Evolutionary conservation across 2,329 filamentous ascomycete genomes (phyloP).

Genomic region (Fusarium tjaetaba): DNA sequence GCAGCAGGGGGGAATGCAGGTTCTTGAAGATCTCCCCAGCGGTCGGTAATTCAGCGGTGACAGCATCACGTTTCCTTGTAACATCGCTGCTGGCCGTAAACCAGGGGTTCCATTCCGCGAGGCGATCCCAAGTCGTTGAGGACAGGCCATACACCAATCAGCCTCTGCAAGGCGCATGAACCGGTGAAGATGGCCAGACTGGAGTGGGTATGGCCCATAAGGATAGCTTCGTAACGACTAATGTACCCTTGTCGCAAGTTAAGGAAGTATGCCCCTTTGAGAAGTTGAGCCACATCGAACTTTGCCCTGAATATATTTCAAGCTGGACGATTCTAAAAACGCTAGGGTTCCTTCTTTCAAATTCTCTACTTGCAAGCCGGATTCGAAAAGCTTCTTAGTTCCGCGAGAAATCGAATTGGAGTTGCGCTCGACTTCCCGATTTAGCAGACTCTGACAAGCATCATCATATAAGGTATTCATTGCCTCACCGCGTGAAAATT

Average conservation of each 20-base stretch:
- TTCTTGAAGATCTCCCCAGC: slow-evolving; percentile 16
- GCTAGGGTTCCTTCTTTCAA: slow-evolving; percentile 1
- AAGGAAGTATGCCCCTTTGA: slow-evolving; percentile 34
- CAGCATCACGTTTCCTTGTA: slow-evolving; percentile 15
- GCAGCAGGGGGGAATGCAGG: slow-evolving; percentile 15
- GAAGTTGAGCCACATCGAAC: slow-evolving; percentile 12
- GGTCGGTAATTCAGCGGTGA: slow-evolving; percentile 16
- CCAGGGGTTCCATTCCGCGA: slow-evolving; percentile 22
- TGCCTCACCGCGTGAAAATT: neutral
- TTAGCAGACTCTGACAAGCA: slow-evolving; percentile 14
- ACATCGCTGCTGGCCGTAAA: slow-evolving; percentile 1
- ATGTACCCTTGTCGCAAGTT: slow-evolving; percentile 37
- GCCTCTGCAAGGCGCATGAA: slow-evolving; percentile 28
- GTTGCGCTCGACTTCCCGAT: neutral
- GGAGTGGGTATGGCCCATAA: slow-evolving; percentile 28
- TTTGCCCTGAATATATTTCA: slow-evolving; percentile 30
- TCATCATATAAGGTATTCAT: neutral
- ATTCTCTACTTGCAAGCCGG: neutral
- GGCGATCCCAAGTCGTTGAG: slow-evolving; percentile 36
- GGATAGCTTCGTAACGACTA: slow-evolving; percentile 30
- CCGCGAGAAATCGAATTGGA: neutral
- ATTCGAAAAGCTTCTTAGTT: neutral
- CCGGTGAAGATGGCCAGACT: slow-evolving; percentile 30
- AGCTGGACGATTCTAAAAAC: slow-evolving; percentile 8
- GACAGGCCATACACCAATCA: slow-evolving; percentile 36